These are phyloP conservation scores for Aspergillus quadrilineatus DNA, from an alignment of 2,329 filamentous ascomycete genomes.

Conservation along the genomic window DNA sequence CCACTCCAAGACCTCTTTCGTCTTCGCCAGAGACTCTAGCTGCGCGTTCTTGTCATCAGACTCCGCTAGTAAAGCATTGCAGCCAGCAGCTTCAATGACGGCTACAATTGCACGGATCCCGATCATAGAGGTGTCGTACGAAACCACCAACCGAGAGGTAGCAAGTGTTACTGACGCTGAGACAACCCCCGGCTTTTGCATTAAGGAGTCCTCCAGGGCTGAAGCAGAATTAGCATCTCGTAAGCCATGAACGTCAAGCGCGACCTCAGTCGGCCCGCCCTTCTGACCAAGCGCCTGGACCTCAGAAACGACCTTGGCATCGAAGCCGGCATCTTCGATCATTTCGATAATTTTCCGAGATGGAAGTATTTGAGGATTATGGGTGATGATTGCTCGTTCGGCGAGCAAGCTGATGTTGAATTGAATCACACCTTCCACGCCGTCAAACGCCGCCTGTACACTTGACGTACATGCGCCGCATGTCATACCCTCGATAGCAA, in stretches of 20 bases:
- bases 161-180: slow-evolving; percentile 71
- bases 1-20: slow-evolving; percentile 94
- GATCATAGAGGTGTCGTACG: slow-evolving; percentile 68
- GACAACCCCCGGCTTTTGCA: slow-evolving; percentile 66
- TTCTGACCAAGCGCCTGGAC: slow-evolving; percentile 57
- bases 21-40: slow-evolving; percentile 92
- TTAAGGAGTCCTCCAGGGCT: slow-evolving; percentile 67
- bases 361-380: slow-evolving; percentile 70
- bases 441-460: slow-evolving; percentile 77
- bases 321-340: slow-evolving; percentile 89
- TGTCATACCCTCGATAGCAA: slow-evolving; percentile 95
- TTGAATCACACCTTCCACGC: slow-evolving; percentile 72
- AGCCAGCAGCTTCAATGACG: slow-evolving; percentile 74
- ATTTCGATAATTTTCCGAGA: slow-evolving; percentile 74
- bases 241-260: slow-evolving; percentile 82
- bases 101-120: slow-evolving; percentile 83
- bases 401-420: slow-evolving; percentile 96
- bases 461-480: slow-evolving; percentile 95
- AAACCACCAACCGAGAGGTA: slow-evolving; percentile 72
- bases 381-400: slow-evolving; percentile 83
- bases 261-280: slow-evolving; percentile 59
- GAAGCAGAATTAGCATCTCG: slow-evolving; percentile 70
- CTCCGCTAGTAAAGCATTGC: slow-evolving; percentile 86
- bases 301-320: slow-evolving; percentile 74
- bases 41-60: slow-evolving; percentile 96